Evolutionary conservation across 371 early-diverging fungal species (phyloP), one percentile per base, ranked within the genome.

Genomic region (Apophysomyces trapeziformis): DNA sequence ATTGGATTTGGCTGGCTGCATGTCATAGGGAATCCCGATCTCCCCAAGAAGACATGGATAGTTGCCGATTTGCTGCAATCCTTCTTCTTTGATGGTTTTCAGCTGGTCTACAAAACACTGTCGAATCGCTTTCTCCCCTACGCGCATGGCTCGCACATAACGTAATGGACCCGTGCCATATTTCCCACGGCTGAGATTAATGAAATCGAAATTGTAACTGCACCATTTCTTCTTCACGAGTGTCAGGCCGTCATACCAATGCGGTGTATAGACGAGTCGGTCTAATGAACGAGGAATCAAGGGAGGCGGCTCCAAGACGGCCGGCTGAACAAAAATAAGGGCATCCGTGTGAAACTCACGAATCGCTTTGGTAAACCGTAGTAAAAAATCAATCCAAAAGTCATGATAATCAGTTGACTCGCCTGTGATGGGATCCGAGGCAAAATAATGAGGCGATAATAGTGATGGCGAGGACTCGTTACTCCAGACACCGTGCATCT

Each of bases 191-290:
- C 82, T 79, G 16, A 87, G 73, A n/a, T 87, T 87, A 26, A 92
- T 79, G 47, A 78, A 81, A 66, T 92, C 90, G 16, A 90, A 69
- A 38, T 87, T 92, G 62, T 83, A 89, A 63, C 76, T 87, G 58
- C 82, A 76, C 82, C 88, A 90, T n/a, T 83, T 76, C 71, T 90
- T 90, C 63, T 84, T 88, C 38, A 90, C 77, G 6, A 92, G 70
- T 0, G 90, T 90, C 58, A 89, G 70, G 0, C 90, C 89, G 66
- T 92, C 92, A 59, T 92, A 92, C 89, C 90, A 92, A 68, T 92
- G 92, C 6, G 92, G 91, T 0, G 89, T 76, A 70, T 88, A 90
- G 5, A 85, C 87, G 7, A 92, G 61, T 12, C 85, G 76, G 5
- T 77, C 71, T 0, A 80, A 67, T 35, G 75, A 58, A 26, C 72